Evolutionary conservation across 2,329 filamentous ascomycete genomes (phyloP).

Genomic region (Fusarium xylarioides): DNA sequence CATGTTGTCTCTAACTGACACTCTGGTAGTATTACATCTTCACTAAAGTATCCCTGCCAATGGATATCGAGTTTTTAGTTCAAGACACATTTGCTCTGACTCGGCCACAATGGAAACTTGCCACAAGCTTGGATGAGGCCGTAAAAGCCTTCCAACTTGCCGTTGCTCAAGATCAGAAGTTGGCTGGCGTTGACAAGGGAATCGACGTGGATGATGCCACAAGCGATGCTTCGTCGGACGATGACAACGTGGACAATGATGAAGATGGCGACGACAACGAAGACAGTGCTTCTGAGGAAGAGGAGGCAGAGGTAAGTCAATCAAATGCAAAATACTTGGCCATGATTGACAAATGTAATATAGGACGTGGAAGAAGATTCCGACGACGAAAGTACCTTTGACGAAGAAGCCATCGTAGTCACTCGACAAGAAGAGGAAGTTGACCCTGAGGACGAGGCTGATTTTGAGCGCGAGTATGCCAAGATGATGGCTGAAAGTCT

Average conservation of each 20-base stretch:
- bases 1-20: conserved; percentile 4
- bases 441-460: conserved; percentile 93
- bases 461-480: conserved; percentile 97
- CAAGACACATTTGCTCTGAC: conserved; percentile 89
- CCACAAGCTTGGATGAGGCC: conserved; percentile 83
- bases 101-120: conserved; percentile 91
- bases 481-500: conserved; percentile 98
- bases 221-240: conserved; percentile 77
- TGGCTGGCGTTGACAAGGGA: conserved; percentile 73
- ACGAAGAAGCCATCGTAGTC: conserved; percentile 91
- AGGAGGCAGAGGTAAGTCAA: conserved; percentile 63
- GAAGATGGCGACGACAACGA: conserved; percentile 71
- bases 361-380: conserved; percentile 61
- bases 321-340: not conserved
- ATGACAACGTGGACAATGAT: conserved; percentile 74
- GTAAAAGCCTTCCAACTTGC: conserved; percentile 84
- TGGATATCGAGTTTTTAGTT: conserved; percentile 97
- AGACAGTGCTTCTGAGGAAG: conserved; percentile 67
- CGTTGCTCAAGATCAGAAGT: conserved; percentile 89
- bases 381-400: conserved; percentile 69
- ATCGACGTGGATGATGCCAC: conserved; percentile 77
- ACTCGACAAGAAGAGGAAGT: conserved; percentile 89
- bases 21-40: conserved; percentile 82
- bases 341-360: conserved; percentile 25
- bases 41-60: conserved; percentile 87